Evolutionary conservation across 2,329 filamentous ascomycete species (phyloP).

Genomic region (Hypoxylon sp.): DNA sequence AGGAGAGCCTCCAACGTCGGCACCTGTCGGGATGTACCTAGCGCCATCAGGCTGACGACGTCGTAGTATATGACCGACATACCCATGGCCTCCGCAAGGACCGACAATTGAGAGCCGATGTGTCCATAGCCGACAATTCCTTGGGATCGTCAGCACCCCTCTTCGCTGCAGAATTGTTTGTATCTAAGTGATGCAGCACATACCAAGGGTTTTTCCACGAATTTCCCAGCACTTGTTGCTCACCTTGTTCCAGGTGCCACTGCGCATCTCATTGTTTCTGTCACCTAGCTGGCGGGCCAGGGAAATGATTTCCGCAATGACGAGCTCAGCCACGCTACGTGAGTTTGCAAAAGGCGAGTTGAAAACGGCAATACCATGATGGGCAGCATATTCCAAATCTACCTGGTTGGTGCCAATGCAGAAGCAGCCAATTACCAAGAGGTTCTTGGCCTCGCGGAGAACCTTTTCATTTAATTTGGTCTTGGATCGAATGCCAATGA

Average conservation of each 20-base stretch:
- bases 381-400: conserved; percentile 82
- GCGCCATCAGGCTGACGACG: conserved; percentile 89
- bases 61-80: conserved; percentile 99
- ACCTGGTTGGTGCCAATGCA: conserved; percentile 99
- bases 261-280: conserved; percentile 92
- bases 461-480: conserved; percentile 91
- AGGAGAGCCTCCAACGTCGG: conserved; percentile 79
- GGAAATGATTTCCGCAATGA: conserved; percentile 91
- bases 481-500: conserved; percentile 98
- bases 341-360: conserved; percentile 99
- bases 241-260: conserved; percentile 97
- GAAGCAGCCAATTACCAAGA: conserved; percentile 97
- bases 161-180: neutral
- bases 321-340: conserved; percentile 92
- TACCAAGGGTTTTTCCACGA: conserved; percentile 92
- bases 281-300: conserved; percentile 93
- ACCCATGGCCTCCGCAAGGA: conserved; percentile 95
- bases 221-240: conserved; percentile 98
- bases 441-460: conserved; percentile 87
- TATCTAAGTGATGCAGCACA: conserved; percentile 34
- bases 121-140: conserved; percentile 97
- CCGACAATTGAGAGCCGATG: conserved; percentile 94
- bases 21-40: conserved; percentile 89
- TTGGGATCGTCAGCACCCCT: conserved; percentile 43
- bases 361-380: conserved; percentile 93